Percentiles rank a stretch among this genome's conserved stretches.
Conservation (phyloP, 1,284 basidiomycete genomes). For the Mycena sp. region DNA sequence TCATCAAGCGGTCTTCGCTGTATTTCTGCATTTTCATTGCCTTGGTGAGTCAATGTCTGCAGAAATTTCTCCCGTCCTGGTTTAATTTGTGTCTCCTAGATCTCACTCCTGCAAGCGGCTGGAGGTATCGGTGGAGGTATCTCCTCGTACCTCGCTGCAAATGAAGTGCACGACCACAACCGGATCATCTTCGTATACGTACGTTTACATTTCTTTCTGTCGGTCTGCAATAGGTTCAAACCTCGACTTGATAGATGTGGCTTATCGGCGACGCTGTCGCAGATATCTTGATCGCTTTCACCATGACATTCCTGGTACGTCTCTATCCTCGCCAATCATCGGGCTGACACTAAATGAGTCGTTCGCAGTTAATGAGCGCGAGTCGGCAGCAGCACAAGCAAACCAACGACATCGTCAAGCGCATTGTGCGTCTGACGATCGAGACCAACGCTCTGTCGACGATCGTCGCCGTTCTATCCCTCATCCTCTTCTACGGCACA, state of each 20-base stretch:
- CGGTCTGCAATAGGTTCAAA: no score
- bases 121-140: slow-evolving; percentile 12
- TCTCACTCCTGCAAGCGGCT: slow-evolving; percentile 4
- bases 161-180: background rate
- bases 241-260: background rate
- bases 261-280: slow-evolving; percentile 11
- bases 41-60: slow-evolving; percentile 14
- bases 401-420: slow-evolving; percentile 14
- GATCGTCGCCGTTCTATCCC: slow-evolving; percentile 2
- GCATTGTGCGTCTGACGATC: slow-evolving; percentile 13
- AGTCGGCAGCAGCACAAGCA: slow-evolving; percentile 7
- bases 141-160: background rate
- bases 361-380: slow-evolving; percentile 9
- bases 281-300: slow-evolving; percentile 10
- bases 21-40: slow-evolving; percentile 10
- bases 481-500: slow-evolving; percentile 1
- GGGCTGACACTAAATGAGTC: background rate
- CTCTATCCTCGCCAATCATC: background rate
- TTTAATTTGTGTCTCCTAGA: no score
- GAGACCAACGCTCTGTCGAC: slow-evolving; percentile 14
- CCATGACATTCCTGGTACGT: slow-evolving; percentile 11
- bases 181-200: slow-evolving; percentile 9
- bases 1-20: slow-evolving; percentile 10
- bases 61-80: no score
- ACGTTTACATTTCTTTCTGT: background rate